Conservation (phyloP, 2,329 filamentous ascomycete species). For the Nothopassalora personata region DNA sequence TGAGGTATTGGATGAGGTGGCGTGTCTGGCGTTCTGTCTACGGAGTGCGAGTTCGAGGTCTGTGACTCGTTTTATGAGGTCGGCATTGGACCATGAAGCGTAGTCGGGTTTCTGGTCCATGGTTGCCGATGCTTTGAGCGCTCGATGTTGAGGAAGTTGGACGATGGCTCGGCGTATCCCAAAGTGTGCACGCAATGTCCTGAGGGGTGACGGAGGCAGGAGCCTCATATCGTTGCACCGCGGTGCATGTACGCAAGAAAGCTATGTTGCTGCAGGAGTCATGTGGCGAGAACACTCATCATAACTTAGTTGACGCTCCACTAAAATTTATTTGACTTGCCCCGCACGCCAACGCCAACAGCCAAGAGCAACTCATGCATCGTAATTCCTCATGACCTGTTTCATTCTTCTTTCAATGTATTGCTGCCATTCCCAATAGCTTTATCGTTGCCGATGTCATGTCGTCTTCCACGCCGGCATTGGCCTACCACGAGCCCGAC, state of each 20-base stretch:
- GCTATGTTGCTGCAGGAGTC: background rate
- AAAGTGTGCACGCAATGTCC: background rate
- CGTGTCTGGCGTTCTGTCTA: conserved; percentile 37
- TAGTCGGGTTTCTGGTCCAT: conserved; percentile 43
- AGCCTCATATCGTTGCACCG: conserved; percentile 4
- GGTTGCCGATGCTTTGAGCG: background rate
- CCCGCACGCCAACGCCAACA: background rate
- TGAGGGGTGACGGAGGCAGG: background rate
- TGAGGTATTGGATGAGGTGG: conserved; percentile 10
- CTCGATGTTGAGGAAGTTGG: background rate
- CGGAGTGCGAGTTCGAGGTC: conserved; percentile 63
- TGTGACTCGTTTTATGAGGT: conserved; percentile 62
- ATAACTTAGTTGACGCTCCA: too few species aligned
- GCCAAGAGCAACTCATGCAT: background rate
- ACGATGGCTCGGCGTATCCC: background rate
- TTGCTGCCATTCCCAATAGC: background rate
- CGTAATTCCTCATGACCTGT: background rate
- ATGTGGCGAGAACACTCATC: background rate
- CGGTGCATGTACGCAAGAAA: background rate
- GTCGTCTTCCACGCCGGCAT: conserved; percentile 6
- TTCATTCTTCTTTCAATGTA: background rate
- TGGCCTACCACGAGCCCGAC: conserved; percentile 28
- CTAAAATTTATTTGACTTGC: too few species aligned
- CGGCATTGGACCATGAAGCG: conserved; percentile 61
- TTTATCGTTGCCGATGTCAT: background rate